Evolutionary conservation across 2,329 filamentous ascomycete genomes (phyloP), one percentile per base, ranked within the genome.

Genomic region (Colletotrichum spinosum): DNA sequence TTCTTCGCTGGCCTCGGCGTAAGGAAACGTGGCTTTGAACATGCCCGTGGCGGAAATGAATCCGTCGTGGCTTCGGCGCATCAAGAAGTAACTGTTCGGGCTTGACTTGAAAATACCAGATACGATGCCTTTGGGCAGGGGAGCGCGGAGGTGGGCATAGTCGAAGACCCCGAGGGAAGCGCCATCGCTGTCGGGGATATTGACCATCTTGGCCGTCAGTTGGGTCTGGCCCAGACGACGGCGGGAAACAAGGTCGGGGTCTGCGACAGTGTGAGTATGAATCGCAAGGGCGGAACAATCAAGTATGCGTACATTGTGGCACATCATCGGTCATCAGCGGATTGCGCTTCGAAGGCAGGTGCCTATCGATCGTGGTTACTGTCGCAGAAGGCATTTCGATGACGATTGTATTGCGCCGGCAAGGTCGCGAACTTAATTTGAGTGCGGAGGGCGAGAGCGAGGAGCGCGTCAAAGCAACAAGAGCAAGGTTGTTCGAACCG

Each of bases 1-100:
- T 74, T 96, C 92, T 70, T 96, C 92, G 37, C 84, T 80, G 17
- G 85, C 81, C 67, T 90, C 88, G 48, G 92, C 90, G 78, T 91
- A 94, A 8, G 92, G 92, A 73, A 94, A 97, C 2, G 92, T 92
- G 39, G 92, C 93, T 81, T 96, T 96, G 85, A 95, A 97, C 92
- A 97, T 95, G 78, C 93, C 93, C 6, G 92, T 96, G 10, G 92
- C 92, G 69, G 92, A 94, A 63, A 97, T 88, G 77, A 88, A 96
- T 67, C 93, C 93, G 75, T 97, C 93, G 75, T 88, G 88, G 79
- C 92, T 95, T 72, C 92, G 90, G 79, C 93, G 90, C 92, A 99
- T 99, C 72, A 99, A 82, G 78, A 98, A 99, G 80, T 99, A 99
- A 71, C 93, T 96, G 76, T 93, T 93, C 6, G 96, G 95, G 75